Evolutionary conservation across 441 rosid genomes (phyloP), one percentile per base, ranked within the genome.

Genomic region (Erysimum pusillum): DNA sequence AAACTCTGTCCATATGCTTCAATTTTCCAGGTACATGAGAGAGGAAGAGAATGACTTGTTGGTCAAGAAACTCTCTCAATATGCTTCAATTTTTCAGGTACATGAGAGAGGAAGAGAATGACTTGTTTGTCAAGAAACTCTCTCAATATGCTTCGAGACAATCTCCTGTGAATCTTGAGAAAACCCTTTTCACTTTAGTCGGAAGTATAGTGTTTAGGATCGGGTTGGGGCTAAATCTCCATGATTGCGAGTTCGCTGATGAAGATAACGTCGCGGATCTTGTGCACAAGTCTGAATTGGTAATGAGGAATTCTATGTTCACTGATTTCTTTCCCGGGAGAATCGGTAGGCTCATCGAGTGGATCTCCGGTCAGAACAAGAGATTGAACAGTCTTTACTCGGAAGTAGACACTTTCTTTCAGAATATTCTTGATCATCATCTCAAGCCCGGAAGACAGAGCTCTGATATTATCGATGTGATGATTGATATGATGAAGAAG

Each of bases 381-480:
- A 85, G 48, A 36, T 10, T 83, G 14, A 85, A 87, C 67, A 79
- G 44, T 56, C 83, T 84, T 53, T 84, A 83, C 63, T 61, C 51
- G 4, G 67, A 71, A 11, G 20, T 87, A 31, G 88, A 85, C 66
- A n/a, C 36, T 0, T 78, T 86, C 60, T 85, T 81, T 7, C 69
- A 83, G 28, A 75, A 83, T 34, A 76, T 80, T 1, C 76, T 89
- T 13, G 73, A 80, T 34, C 87, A 84, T 44, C 96, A 89, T 69
- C 79, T 82, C 25, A 77, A 80, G 22, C 81, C 79, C 7, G 76
- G 46, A 10, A 84, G 85, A 4, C 82, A 82, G 31, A 56, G 6
- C n/a, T 49, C 66, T 3, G 93, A 90, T 69, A 60, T 88, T 3
- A 79, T 90, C 9, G 85, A 90, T 61, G 85, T 87, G 39, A 64